phyloP scores from a whole-genome alignment of 2,329 filamentous ascomycete genomes.

The Penicillium sp. region DNA sequence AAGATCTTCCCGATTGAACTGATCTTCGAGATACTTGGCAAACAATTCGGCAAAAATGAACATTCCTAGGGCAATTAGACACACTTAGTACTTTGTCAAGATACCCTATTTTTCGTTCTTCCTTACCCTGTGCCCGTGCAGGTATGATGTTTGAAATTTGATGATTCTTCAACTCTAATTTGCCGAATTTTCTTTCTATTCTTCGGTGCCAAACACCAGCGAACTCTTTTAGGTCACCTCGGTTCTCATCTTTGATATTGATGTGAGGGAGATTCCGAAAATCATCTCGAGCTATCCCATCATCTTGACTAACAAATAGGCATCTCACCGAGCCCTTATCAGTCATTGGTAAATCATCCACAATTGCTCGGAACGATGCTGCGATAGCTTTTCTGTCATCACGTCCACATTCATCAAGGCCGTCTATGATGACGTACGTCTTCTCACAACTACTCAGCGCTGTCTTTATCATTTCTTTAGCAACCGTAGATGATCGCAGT shows the following conservation, averaged over 20 bases:
- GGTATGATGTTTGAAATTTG: background rate
- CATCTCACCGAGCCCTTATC: background rate
- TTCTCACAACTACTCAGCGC: background rate
- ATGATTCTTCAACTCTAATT: background rate
- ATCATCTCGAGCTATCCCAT: background rate
- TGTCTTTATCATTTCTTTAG: background rate
- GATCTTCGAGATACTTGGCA: background rate
- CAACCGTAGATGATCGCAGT: background rate
- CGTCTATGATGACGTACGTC: background rate
- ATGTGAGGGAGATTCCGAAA: background rate
- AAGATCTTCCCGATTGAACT: background rate
- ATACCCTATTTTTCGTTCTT: background rate
- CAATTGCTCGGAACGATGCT: background rate
- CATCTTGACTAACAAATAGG: background rate
- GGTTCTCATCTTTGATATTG: background rate
- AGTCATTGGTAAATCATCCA: no score
- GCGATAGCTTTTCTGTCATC: background rate
- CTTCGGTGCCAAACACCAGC: background rate
- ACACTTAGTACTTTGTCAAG: no score
- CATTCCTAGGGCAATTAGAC: background rate
- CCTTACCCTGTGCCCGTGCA: background rate
- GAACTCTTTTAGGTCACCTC: background rate
- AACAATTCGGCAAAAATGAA: background rate
- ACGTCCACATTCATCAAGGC: background rate
- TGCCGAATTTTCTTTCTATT: background rate